Base-by-base conservation (phyloP, 1,139 yeast genomes). In the Lodderomyces metapsilosis region DNA sequence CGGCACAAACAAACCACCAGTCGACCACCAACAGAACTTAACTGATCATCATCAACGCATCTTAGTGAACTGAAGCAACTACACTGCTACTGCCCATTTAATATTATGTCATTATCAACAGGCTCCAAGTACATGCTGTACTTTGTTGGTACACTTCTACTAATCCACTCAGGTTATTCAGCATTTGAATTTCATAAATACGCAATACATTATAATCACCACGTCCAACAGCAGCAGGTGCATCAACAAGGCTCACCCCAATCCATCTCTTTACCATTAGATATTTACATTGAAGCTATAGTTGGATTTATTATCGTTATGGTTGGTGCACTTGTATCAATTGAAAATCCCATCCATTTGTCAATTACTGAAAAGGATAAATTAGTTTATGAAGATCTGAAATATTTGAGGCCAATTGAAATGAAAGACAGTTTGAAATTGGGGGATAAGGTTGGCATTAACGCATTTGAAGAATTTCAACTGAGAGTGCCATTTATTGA, bases 141-240 rank as follows among this genome's bases (percentile, higher is more conserved):
- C 45, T 41, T 61, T 16, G 37, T 68, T 2, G 77, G 78, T 2
- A 40, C 53, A n/a, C 39, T 63, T 15, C 50, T 72, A 12, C 57
- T 74, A 28, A 36, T 62, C 10, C 82, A 78, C 52, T 66, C 80
- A 3, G 78, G 74, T 3, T 77, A 75, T 49, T 76, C 82, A 10
- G 67, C 80, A 1, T 71, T 70, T 50, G 81, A 77, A 50, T 66
- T 69, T 53, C 76, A 73, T 44, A 77, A 71, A 51, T 54, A 71
- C 22, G 38, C 58, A 9, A 15, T 13, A 18, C 39, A 36, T 12
- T 24, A 27, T 11, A 45, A 43, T n/a, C 49, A 11, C 42, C 57
- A 15, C 48, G 45, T 39, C 49, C 52, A 15, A 5, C 18, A 28
- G 32, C 32, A 28, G 3, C 32, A 28, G 11, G 11, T 15, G 18